Base-by-base conservation (phyloP, 176 grass and related monocot species). In the Stipa capillata region DNA sequence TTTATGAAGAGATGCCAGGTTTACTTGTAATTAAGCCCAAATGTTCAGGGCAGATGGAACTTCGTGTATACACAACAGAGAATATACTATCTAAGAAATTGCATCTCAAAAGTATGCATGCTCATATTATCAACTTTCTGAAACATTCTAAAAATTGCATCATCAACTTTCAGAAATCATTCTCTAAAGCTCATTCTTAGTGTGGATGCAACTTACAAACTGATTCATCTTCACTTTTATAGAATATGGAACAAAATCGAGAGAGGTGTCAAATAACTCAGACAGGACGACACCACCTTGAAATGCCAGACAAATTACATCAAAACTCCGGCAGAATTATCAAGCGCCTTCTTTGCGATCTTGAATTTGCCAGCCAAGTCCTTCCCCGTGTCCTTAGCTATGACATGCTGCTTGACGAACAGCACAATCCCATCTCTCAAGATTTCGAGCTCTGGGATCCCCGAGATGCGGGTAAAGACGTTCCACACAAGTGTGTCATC, bases 341-440 rank as follows among this genome's bases (percentile, higher is more conserved):
- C 90, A 23, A 98, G 85, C 1, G 87, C 95, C 65, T 94, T 98
- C 89, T 89, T 92, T 5, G 86, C 79, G 37, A 92, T 84, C 77
- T 90, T 94, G 72, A 92, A 92, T 72, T 98, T 98, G 51, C 61
- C 29, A 65, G 37, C 32, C 47, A 87, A 41, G 60, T 73, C 76
- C 53, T 86, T 86, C 29, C 74, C 69, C 0, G 54, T 36, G 72
- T 65, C 84, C 33, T 58, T 82, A 20, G 72, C 69, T 48, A 90
- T 77, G 56, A 98, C 89, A 78, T 92, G 85, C 32, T 94, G 87
- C 58, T 85, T 83, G 83, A 94, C 84, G 45, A 98, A 98, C 79
- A 91, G 62, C 47, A 91, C 45, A 32, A 97, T 63, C 69, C 83
- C 83, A 17, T 73, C 85, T 68, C 90, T 90, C 55, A 92, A 56